phyloP scores from a whole-genome alignment of 176 grass and related monocot species.

The Triticum turgidum region DNA sequence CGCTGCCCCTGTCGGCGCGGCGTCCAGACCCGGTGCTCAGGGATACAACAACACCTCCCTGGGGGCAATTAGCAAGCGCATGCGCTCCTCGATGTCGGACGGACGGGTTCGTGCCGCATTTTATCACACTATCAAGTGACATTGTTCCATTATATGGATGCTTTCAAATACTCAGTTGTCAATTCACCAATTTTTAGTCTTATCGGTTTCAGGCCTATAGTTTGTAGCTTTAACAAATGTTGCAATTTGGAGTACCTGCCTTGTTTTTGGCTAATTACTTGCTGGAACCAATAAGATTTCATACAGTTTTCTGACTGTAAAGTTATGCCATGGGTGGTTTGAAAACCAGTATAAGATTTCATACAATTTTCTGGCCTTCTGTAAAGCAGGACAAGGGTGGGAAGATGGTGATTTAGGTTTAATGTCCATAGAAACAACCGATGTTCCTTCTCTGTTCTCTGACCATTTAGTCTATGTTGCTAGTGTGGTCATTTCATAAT shows the following conservation, averaged over 20 bases:
- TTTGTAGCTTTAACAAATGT: background rate
- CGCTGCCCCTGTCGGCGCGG: background rate
- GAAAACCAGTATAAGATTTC: too few species aligned
- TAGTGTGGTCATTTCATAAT: background rate
- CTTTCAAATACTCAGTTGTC: background rate
- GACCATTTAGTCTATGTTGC: background rate
- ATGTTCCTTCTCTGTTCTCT: background rate
- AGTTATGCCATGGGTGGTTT: background rate
- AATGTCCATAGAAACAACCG: background rate
- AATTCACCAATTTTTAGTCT: background rate
- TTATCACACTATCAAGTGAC: background rate
- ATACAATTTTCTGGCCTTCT: background rate
- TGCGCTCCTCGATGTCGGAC: conserved; percentile 66
- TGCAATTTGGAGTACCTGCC: background rate
- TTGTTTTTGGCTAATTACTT: background rate
- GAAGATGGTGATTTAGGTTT: background rate
- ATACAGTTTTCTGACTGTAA: background rate
- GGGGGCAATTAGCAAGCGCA: conserved; percentile 53
- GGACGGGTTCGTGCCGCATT: conserved; percentile 26
- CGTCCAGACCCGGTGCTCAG: conserved; percentile 39
- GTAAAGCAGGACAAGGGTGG: background rate
- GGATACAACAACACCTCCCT: conserved; percentile 44
- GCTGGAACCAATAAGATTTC: background rate
- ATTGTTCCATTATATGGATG: background rate
- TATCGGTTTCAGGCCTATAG: background rate